Evolutionary conservation across 805 yeast genomes (phyloP).

Genomic region (Metschnikowia borealis): DNA sequence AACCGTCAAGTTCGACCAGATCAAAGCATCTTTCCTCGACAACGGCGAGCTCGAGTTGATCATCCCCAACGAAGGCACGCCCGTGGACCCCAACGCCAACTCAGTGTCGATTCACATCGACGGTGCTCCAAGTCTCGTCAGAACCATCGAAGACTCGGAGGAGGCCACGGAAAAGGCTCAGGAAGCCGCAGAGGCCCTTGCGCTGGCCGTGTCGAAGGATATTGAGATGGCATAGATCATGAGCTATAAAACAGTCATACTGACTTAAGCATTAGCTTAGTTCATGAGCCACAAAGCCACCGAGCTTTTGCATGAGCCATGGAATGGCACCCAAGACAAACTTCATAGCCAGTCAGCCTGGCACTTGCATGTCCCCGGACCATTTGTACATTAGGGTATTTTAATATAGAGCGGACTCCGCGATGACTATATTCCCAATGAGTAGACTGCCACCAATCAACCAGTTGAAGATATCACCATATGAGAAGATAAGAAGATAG

Average conservation of each 20-base stretch:
- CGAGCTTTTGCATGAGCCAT: too few species aligned
- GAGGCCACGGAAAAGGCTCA: conserved; percentile 12
- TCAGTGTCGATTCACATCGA: conserved; percentile 26
- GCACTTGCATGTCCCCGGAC: conserved; percentile 5
- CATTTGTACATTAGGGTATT: conserved; percentile 17
- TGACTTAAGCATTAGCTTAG: too few species aligned
- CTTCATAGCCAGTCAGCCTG: too few species aligned
- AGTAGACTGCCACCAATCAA: neutral
- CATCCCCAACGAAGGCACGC: conserved; percentile 32
- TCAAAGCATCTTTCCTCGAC: conserved; percentile 34
- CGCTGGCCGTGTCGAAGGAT: conserved; percentile 15
- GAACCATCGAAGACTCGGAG: conserved; percentile 5
- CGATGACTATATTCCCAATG: conserved; percentile 4
- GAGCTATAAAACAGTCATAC: too few species aligned
- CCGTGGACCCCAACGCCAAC: conserved; percentile 14
- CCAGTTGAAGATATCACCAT: too few species aligned
- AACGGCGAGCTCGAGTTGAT: conserved; percentile 41
- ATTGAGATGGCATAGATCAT: conserved; percentile 15
- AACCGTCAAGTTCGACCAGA: conserved; percentile 32
- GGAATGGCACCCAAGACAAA: too few species aligned
- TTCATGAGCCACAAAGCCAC: neutral
- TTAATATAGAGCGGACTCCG: conserved; percentile 13
- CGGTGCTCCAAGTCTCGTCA: conserved; percentile 10
- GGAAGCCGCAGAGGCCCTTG: conserved; percentile 14
- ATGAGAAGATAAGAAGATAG: neutral